These are phyloP conservation scores for Rhizopus arrhizus DNA, from an alignment of 371 early-diverging fungal species.

Conservation along the genomic window DNA sequence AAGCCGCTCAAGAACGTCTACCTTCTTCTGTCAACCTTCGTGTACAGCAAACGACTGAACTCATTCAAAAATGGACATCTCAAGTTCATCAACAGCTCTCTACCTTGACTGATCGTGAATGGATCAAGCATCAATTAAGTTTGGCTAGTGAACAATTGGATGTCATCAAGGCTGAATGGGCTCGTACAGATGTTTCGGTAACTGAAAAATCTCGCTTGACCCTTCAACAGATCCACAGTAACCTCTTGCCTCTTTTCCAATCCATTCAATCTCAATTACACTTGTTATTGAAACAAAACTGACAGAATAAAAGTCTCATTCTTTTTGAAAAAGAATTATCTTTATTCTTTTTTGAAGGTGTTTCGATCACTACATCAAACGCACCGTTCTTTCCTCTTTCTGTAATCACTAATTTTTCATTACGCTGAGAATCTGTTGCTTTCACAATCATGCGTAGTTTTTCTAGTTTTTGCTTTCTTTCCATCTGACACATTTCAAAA, in stretches of 20 bases:
- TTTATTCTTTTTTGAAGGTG: conserved; percentile 17
- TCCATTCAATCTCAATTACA: conserved; percentile 41
- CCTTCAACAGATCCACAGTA: conserved; percentile 48
- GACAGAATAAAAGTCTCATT: conserved; percentile 22
- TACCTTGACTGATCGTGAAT: conserved; percentile 48
- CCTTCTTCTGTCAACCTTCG: conserved; percentile 32
- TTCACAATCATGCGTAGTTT: conserved; percentile 45
- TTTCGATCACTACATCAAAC: conserved; percentile 44
- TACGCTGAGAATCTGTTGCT: conserved; percentile 37
- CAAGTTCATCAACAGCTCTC: conserved; percentile 20
- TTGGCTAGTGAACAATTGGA: conserved; percentile 49
- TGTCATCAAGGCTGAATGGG: conserved; percentile 43
- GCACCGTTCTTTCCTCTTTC: conserved; percentile 42
- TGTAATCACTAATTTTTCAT: conserved; percentile 32
- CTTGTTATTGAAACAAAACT: conserved; percentile 24
- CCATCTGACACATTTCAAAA: conserved; percentile 53
- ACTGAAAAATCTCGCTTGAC: conserved; percentile 58
- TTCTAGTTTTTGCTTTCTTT: conserved; percentile 43
- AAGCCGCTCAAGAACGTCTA: conserved; percentile 34
- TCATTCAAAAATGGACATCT: neutral
- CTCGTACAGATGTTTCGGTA: conserved; percentile 49
- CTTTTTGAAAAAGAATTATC: neutral
- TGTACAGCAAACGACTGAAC: conserved; percentile 28
- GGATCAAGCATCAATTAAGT: conserved; percentile 46
- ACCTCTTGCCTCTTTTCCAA: conserved; percentile 59